A percentile compares a stretch with the other conserved stretches of the same genome.
These are phyloP conservation scores for Daldinia decipiens DNA, from an alignment of 495 filamentous ascomycete species.

Conservation along the genomic window DNA sequence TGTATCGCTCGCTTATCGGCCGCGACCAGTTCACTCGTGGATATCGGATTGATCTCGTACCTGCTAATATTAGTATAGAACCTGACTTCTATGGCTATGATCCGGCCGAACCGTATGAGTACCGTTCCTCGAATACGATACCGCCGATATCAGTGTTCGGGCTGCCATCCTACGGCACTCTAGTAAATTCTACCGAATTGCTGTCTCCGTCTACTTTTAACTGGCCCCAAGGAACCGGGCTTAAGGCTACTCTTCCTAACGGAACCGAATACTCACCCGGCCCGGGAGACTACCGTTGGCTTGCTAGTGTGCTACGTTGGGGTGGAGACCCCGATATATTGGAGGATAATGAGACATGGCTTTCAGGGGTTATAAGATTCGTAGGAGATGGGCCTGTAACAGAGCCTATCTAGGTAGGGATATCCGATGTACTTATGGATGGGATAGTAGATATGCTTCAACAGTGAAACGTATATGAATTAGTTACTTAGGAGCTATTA, in stretches of 20 bases:
- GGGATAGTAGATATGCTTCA: no score
- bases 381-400: slow-evolving; percentile 26
- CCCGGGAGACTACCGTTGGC: slow-evolving; percentile 39
- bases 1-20: slow-evolving; percentile 25
- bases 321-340: slow-evolving; percentile 26
- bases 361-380: slow-evolving; percentile 38
- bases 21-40: slow-evolving; percentile 37
- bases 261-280: slow-evolving; percentile 29
- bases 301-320: slow-evolving; percentile 41
- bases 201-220: slow-evolving; percentile 34
- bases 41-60: slow-evolving; percentile 39
- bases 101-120: slow-evolving; percentile 18
- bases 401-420: neutral
- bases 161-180: slow-evolving; percentile 31
- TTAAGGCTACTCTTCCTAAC: slow-evolving; percentile 15
- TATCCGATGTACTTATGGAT: neutral
- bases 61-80: slow-evolving; percentile 36
- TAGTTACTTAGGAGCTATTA: no score
- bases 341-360: slow-evolving; percentile 44
- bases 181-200: slow-evolving; percentile 24
- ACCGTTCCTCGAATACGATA: slow-evolving; percentile 18
- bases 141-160: slow-evolving; percentile 27
- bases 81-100: slow-evolving; percentile 43
- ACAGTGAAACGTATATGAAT: no score
- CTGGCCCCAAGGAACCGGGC: slow-evolving; percentile 28